These are phyloP conservation scores for Myriosclerotinia duriaeana DNA, from an alignment of 2,329 filamentous ascomycete species.

Conservation along the genomic window DNA sequence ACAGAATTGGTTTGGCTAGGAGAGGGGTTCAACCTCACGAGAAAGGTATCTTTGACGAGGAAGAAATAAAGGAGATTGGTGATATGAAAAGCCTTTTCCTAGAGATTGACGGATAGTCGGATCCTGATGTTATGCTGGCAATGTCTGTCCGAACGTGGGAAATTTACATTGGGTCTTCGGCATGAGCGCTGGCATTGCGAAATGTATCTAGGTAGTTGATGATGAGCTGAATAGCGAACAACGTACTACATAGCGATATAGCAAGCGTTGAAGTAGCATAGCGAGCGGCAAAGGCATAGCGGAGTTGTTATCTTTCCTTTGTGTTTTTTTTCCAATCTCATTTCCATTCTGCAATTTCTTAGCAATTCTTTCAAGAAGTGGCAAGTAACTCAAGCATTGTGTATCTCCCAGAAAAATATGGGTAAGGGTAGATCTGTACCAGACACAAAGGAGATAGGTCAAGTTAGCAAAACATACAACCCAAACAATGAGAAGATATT, in stretches of 20 bases:
- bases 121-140: no score
- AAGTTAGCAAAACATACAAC: neutral
- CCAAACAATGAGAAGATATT: neutral
- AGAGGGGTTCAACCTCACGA: neutral
- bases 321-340: neutral
- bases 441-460: conserved; percentile 10
- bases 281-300: conserved; percentile 10
- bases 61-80: neutral
- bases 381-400: neutral
- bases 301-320: neutral
- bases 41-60: neutral
- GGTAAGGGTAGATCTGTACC: conserved; percentile 1
- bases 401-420: conserved; percentile 12
- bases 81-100: neutral
- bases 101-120: neutral
- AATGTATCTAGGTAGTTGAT: neutral
- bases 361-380: neutral
- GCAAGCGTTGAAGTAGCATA: neutral
- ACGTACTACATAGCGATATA: neutral
- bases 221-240: neutral
- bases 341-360: neutral
- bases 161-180: neutral
- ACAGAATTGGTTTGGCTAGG: neutral
- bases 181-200: neutral
- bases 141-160: neutral